Conservation (phyloP, 306 rosid genomes). For the Quercus alba region DNA sequence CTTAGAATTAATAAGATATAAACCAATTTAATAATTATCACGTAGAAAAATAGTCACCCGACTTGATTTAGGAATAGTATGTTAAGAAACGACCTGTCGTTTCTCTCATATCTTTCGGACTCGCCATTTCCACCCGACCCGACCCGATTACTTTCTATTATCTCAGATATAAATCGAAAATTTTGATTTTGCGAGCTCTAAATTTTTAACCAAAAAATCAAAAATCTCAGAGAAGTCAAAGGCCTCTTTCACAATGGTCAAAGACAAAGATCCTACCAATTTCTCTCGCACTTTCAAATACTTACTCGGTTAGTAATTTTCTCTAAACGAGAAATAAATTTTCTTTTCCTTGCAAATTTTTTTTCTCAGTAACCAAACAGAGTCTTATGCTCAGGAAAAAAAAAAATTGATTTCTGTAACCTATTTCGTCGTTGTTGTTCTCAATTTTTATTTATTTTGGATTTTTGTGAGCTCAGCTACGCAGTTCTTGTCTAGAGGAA, state of each 20-base stretch:
- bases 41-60: no score
- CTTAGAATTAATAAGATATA: no score
- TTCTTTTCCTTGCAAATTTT: not conserved
- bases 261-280: constrained; percentile 39
- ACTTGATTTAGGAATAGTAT: no score
- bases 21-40: no score
- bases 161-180: not conserved
- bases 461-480: constrained; percentile 57
- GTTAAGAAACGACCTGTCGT: no score
- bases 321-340: no score
- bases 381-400: not conserved
- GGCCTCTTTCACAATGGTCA: constrained; percentile 6
- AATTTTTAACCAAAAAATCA: not conserved
- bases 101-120: no score
- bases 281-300: constrained; percentile 87
- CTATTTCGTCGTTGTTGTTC: not conserved
- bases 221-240: constrained; percentile 33
- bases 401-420: not conserved
- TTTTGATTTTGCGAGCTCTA: not conserved
- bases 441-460: not conserved
- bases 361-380: not conserved
- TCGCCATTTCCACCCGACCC: not conserved
- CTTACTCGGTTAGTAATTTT: constrained; percentile 55
- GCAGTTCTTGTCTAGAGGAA: constrained; percentile 90
- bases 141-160: not conserved